phyloP scores from a whole-genome alignment of 345 rosid species.

The Luvunga scandens region DNA sequence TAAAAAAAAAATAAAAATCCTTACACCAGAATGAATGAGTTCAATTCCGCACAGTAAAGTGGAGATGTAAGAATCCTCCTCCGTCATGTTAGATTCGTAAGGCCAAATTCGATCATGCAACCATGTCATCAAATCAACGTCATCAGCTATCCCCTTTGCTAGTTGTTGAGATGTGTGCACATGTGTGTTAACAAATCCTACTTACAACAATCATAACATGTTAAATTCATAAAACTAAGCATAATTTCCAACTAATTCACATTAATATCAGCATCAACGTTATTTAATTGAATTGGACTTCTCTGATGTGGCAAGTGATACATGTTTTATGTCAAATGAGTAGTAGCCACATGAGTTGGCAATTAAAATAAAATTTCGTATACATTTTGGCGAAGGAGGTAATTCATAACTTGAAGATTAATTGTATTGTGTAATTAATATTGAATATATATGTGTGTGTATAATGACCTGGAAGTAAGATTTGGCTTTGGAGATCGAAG shows the following conservation, averaged over 20 bases:
- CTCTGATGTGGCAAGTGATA: background rate
- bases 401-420: background rate
- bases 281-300: background rate
- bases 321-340: background rate
- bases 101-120: constrained; percentile 71
- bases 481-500: constrained; percentile 52
- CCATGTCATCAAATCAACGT: constrained; percentile 66
- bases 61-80: constrained; percentile 61
- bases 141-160: constrained; percentile 69
- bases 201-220: background rate
- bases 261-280: background rate
- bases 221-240: background rate
- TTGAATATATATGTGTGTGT: too few species aligned
- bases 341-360: background rate
- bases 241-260: background rate
- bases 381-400: background rate
- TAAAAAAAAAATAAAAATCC: background rate
- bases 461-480: constrained; percentile 54
- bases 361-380: background rate
- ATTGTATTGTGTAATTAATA: too few species aligned
- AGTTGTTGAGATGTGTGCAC: constrained; percentile 76
- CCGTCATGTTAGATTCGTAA: constrained; percentile 63
- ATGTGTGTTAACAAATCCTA: constrained; percentile 66
- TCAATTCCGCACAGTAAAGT: constrained; percentile 66
- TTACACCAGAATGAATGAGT: constrained; percentile 67